Evolutionary conservation across 2,329 filamentous ascomycete species (phyloP).

Genomic region (Claviceps monticola): DNA sequence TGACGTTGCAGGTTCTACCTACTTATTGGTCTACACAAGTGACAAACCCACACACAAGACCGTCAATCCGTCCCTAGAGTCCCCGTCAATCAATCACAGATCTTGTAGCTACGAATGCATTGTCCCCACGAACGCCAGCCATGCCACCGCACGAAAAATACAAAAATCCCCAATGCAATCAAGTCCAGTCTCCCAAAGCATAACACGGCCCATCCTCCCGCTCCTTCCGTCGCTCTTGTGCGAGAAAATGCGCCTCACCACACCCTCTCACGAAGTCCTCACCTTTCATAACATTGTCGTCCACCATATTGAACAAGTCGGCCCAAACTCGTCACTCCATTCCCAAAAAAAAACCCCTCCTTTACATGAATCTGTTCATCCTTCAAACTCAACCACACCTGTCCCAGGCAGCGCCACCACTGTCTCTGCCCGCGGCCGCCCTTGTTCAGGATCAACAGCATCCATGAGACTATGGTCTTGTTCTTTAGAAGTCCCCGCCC

Average conservation of each 20-base stretch:
- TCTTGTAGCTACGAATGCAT: background rate
- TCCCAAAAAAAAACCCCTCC: background rate
- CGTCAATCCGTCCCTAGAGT: too few relatives aligned
- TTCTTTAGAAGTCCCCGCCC: constrained; percentile 36
- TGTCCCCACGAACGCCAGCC: background rate
- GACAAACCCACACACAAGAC: too few relatives aligned
- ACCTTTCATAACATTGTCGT: constrained; percentile 5
- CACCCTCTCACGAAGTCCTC: background rate
- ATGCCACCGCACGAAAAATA: background rate
- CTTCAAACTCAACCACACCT: constrained; percentile 30
- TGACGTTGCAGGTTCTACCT: too few relatives aligned
- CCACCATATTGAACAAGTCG: constrained; percentile 2
- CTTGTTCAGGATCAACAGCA: constrained; percentile 14
- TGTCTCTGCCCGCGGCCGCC: constrained; percentile 14
- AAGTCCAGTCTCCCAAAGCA: background rate
- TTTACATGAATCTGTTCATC: constrained; percentile 11
- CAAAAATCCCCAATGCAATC: background rate
- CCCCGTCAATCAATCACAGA: too few relatives aligned
- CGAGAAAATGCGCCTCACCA: background rate
- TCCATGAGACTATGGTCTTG: constrained; percentile 22
- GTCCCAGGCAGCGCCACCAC: constrained; percentile 17
- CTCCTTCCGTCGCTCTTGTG: background rate
- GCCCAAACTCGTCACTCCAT: background rate
- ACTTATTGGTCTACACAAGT: too few relatives aligned
- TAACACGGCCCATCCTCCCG: background rate